Base-by-base conservation (phyloP, 441 rosid species). In the Populus hybrid region DNA sequence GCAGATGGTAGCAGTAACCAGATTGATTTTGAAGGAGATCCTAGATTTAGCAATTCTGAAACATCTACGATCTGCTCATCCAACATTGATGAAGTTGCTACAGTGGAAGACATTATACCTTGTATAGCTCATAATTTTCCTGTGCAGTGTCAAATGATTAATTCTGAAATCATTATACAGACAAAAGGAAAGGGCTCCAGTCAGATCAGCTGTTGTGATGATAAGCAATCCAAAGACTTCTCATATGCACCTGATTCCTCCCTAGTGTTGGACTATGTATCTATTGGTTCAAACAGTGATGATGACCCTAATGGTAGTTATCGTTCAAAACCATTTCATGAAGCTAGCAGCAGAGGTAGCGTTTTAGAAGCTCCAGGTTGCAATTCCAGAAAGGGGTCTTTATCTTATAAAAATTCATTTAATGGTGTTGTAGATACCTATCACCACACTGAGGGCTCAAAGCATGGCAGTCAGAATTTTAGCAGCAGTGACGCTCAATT, bases 281-380 rank as follows among this genome's bases (percentile, higher is more conserved):
- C 82, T 36, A 36, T 74, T 73, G 71, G 83, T 72, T 84, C 85
- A 69, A 79, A 77, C 73, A 75, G 82, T 65, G 77, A 80, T 68
- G 78, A 31, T 38, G 35, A 80, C 64, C 42, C 35, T 61, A 45
- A 74, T 76, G 78, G 76, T 80, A 64, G 79, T 28, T 42, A 18
- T 69, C 73, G 74, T 69, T 70, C 77, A 20, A 76, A 78, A 33
- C 73, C 82, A 14, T 78, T 68, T 64, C 72, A 72, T 29, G 64
- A 66, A 64, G 77, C 45, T 35, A 69, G 71, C 72, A 42, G 75
- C 64, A 73, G 56, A 29, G 29, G 35, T 69, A 21, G 74, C 56
- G 45, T 68, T 80, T 69, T 78, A 77, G 85, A 83, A 74, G 35
- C 67, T 9, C 53, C 53, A 2, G 76, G 53, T 16, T n/a, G 36